Evolutionary conservation across 495 filamentous ascomycete species (phyloP), one percentile per base, ranked within the genome.

Genomic region (Amniculicola lignicola): DNA sequence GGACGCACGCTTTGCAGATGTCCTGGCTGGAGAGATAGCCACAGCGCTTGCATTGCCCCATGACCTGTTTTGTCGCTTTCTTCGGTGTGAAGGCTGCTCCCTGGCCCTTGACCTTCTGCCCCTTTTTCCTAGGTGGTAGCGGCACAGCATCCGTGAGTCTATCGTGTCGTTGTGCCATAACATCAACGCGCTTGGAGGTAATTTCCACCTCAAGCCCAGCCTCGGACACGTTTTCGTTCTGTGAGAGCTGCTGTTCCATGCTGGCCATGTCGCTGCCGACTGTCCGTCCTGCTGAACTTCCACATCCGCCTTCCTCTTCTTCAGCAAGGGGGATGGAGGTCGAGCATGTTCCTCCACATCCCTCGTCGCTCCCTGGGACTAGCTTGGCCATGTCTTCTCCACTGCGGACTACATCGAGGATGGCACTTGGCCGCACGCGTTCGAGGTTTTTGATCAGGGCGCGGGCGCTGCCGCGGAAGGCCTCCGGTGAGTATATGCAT

Each of bases 401-500:
- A 66, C 90, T 96, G 53, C 84, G 80, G 28, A 98, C 91, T 60
- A 98, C 85, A 72, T 98, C 94, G 43, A 98, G 65, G 57, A 98
- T 96, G 1, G 92, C 89, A 49, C 89, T 96, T 1, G 93, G 92
- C 14, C 93, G 79, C 27, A 98, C 87, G 54, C 86, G 85, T 75
- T 98, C 93, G 22, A 98, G 71, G 63, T 90, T 91, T 75, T 98
- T 98, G 70, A 98, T 95, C 57, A 98, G 72, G 16, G 83, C 86
- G 44, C 93, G 81, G 6, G 93, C 93, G 59, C 87, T 94, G 0
- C 93, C 93, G 22, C 93, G 81, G 63, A 98, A 98, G n/a, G 94
- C 93, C 74, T 98, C 93, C 0, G 93, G 93, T 43, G 89, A 95
- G 73, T 98, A 98, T 49, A 97, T 90, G 74, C 93, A 98, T 74